Conservation (phyloP, 164 flowering plant genomes). For the Euptelea pleiosperma region DNA sequence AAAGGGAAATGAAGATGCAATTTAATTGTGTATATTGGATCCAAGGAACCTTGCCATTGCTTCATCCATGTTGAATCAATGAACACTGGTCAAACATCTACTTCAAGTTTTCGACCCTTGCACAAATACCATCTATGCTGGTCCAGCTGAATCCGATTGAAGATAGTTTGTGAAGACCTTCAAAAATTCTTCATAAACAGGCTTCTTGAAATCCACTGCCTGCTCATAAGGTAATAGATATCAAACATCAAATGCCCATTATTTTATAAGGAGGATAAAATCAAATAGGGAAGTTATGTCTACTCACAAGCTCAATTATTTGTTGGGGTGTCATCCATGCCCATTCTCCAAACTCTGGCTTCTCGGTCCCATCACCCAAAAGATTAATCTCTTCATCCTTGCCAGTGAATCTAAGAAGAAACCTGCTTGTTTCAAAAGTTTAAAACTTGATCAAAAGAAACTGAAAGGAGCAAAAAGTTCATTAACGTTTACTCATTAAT, state of each 20-base stretch:
- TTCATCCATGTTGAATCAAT: neutral
- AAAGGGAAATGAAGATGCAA: no score
- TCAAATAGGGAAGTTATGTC: neutral
- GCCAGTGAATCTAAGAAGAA: slow-evolving; percentile 80
- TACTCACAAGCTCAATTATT: slow-evolving; percentile 62
- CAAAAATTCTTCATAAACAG: slow-evolving; percentile 78
- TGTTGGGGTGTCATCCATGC: slow-evolving; percentile 83
- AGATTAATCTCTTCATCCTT: slow-evolving; percentile 89
- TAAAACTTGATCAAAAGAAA: neutral
- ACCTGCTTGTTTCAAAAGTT: slow-evolving; percentile 51
- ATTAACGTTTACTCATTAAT: no score
- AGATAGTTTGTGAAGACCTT: slow-evolving; percentile 58
- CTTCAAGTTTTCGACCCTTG: no score
- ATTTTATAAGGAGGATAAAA: neutral
- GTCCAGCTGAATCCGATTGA: slow-evolving; percentile 24
- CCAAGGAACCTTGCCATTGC: no score
- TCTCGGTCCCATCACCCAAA: slow-evolving; percentile 87
- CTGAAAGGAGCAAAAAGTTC: neutral
- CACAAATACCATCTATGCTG: neutral
- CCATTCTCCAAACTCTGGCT: slow-evolving; percentile 93
- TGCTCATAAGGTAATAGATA: slow-evolving; percentile 29
- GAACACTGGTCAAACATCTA: neutral
- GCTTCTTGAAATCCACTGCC: slow-evolving; percentile 93
- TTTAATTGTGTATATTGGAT: no score
- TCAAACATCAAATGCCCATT: neutral